A percentile compares a stretch with the other conserved stretches of the same genome.
These are phyloP conservation scores for Eremothecium coryli DNA, from an alignment of 1,139 yeast species.

Conservation along the genomic window DNA sequence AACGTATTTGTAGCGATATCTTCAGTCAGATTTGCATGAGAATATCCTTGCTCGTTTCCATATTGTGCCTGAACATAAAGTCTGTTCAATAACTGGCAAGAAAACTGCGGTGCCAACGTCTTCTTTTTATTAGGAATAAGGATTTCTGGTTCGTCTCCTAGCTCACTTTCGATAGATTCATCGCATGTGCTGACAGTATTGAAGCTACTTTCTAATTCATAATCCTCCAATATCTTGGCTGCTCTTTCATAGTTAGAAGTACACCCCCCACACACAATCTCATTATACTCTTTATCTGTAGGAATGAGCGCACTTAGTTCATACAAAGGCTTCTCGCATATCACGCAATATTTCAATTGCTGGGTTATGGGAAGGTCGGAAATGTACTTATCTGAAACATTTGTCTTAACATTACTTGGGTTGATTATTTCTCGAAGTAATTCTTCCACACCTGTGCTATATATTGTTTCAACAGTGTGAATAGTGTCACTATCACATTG, in stretches of 20 bases:
- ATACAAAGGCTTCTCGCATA: conserved; percentile 59
- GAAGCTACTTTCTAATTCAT: conserved; percentile 24
- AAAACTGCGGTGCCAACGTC: conserved; percentile 18
- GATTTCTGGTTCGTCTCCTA: conserved; percentile 12
- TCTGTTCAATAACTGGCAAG: conserved; percentile 26
- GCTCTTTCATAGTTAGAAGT: conserved; percentile 49
- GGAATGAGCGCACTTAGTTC: conserved; percentile 45
- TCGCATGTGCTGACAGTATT: conserved; percentile 16
- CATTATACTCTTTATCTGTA: conserved; percentile 31
- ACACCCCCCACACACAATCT: conserved; percentile 59
- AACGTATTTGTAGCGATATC: conserved; percentile 11
- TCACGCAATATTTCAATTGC: conserved; percentile 45
- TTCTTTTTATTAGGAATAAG: conserved; percentile 6
- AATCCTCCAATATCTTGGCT: conserved; percentile 33
- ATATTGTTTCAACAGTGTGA: conserved; percentile 12
- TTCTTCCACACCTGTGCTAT: conserved; percentile 8
- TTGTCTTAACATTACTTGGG: conserved; percentile 9
- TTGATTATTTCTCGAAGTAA: conserved; percentile 15
- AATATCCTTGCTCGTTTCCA: neutral
- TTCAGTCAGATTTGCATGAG: neutral
- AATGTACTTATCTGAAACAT: conserved; percentile 17
- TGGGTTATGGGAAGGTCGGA: conserved; percentile 15
- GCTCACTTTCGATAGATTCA: conserved; percentile 12
- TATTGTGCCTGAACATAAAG: conserved; percentile 24
- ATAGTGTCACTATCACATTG: conserved; percentile 7